A percentile compares a stretch with the other conserved stretches of the same genome.
phyloP scores from a whole-genome alignment of 257 asterid genomes.

The Verbascum thapsus region DNA sequence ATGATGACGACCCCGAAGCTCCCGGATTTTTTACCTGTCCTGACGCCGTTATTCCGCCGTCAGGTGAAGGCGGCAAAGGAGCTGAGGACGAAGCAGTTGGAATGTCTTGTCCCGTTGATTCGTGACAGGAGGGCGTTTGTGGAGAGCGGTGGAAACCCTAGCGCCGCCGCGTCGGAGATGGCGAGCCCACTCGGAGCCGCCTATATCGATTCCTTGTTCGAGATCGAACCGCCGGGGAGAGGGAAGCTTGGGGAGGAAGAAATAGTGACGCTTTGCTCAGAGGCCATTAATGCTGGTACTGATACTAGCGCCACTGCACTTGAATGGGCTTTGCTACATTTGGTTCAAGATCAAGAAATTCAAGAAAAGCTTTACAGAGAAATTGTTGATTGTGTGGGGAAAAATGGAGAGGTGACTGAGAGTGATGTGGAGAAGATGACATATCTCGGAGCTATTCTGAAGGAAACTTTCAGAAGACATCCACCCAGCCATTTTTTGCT shows the following conservation, averaged over 20 bases:
- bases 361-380: conserved; percentile 71
- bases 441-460: conserved; percentile 71
- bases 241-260: conserved; percentile 80
- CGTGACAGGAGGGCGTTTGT: conserved; percentile 65
- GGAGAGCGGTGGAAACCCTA: conserved; percentile 49
- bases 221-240: conserved; percentile 58
- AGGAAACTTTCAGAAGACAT: conserved; percentile 76
- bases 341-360: conserved; percentile 70
- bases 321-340: conserved; percentile 83
- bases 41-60: conserved; percentile 66
- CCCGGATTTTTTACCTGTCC: conserved; percentile 84
- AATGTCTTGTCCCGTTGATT: conserved; percentile 68
- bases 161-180: conserved; percentile 49
- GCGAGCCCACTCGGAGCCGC: conserved; percentile 95
- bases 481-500: conserved; percentile 92
- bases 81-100: conserved; percentile 66
- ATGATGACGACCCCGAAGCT: conserved; percentile 80
- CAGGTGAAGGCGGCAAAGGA: conserved; percentile 65
- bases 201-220: conserved; percentile 76
- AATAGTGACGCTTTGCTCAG: conserved; percentile 83
- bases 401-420: conserved; percentile 54
- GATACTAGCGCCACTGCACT: conserved; percentile 90
- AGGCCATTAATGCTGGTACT: conserved; percentile 87
- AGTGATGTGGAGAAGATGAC: conserved; percentile 79
- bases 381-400: conserved; percentile 63